Conservation (phyloP, 805 yeast genomes). For the Lipomyces kockii region DNA sequence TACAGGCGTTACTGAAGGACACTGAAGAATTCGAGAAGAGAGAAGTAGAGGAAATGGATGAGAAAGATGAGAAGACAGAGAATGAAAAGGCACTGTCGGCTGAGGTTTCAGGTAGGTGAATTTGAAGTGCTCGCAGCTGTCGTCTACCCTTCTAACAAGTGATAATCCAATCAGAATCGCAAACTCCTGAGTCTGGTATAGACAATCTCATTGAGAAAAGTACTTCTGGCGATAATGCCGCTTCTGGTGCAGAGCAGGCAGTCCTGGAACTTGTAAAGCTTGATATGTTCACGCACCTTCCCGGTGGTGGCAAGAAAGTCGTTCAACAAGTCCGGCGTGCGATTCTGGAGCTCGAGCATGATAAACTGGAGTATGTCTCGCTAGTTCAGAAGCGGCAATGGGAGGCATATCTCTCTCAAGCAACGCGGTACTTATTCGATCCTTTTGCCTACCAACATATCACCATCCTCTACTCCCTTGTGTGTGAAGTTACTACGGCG, state of each 20-base stretch:
- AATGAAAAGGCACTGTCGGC: constrained; percentile 2
- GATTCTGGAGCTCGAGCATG: constrained; percentile 35
- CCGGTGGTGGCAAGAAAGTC: constrained; percentile 23
- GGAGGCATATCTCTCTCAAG: constrained; percentile 62
- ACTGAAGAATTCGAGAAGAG: constrained; percentile 24
- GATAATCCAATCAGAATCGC: neutral
- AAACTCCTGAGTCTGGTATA: neutral
- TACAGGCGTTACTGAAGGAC: constrained; percentile 42
- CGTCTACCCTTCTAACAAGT: neutral
- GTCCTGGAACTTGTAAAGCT: constrained; percentile 22
- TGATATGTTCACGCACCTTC: constrained; percentile 22
- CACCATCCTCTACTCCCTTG: constrained; percentile 77
- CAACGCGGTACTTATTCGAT: constrained; percentile 60
- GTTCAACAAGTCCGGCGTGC: constrained; percentile 23
- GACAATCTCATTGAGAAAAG: neutral
- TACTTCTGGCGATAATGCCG: neutral
- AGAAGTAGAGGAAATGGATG: constrained; percentile 1
- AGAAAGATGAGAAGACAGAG: constrained; percentile 1
- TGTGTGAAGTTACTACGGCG: constrained; percentile 79
- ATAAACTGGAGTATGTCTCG: constrained; percentile 38
- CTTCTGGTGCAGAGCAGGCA: constrained; percentile 8
- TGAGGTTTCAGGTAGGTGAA: constrained; percentile 7
- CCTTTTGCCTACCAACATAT: constrained; percentile 79
- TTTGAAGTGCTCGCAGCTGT: neutral
- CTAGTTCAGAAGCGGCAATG: constrained; percentile 59